Evolutionary conservation across 345 rosid genomes (phyloP), one percentile per base, ranked within the genome.

Genomic region (Stellera chamaejasme): DNA sequence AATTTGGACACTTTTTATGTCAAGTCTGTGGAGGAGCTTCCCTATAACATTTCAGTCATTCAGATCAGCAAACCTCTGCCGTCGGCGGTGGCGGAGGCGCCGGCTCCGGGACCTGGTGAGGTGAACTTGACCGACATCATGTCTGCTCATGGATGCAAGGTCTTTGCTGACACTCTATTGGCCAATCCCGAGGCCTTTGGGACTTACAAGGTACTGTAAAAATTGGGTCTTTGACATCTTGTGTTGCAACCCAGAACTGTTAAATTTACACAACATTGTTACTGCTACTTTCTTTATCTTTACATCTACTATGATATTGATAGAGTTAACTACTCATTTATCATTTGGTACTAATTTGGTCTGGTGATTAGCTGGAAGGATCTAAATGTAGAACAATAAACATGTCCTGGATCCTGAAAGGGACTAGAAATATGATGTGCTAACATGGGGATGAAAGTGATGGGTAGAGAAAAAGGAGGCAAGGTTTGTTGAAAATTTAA

Each of bases 131-230:
- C 97, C 16, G 77, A 66, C 15, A 69, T 85, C 55, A 94, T 94
- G 97, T 80, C 93, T 36, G 85, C 81, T 52, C 97, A 94, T 55
- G 97, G 97, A 6, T 94, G 99, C 56, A 83, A 82, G 75, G 82
- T 79, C 27, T 94, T 94, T 56, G 96, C 99, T 13, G 90, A 83
- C 55, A 72, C 91, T 32, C 68, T 93, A 54, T 26, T 77, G 50
- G 66, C 82, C 15, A 82, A 81, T 60, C 71, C 68, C 10, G 90
- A 74, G 19, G 88, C 97, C 50, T 57, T 79, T 8, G 71, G 76
- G 51, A 80, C 88, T 1, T 89, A 76, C 43, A 78, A 86, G 88
- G 99, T 84, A 59, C 54, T 27, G 48, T 60, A 9, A 42, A 48
- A 48, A 1, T 48, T 47, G 8, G 39, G 39, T 32, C 8, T 8